These are phyloP conservation scores for Macrophomina tecta DNA, from an alignment of 2,329 filamentous ascomycete species.

Conservation along the genomic window DNA sequence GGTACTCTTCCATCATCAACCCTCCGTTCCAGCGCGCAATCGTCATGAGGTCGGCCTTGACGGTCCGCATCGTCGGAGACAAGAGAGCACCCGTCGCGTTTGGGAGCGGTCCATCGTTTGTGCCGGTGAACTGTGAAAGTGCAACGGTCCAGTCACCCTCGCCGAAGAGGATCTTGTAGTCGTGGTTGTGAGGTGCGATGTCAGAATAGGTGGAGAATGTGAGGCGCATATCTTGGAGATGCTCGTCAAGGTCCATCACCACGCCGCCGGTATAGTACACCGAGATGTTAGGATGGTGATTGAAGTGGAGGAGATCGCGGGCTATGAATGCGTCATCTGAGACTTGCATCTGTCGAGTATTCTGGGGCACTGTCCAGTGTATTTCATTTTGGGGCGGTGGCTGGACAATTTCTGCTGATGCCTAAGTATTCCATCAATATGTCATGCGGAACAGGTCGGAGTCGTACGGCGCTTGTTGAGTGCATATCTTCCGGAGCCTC, in stretches of 20 bases:
- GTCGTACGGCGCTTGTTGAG: not conserved
- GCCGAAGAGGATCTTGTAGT: not conserved
- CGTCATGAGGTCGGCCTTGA: not conserved
- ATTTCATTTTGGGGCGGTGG: not conserved
- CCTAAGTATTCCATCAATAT: too few species aligned
- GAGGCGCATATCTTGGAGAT: not conserved
- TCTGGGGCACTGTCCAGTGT: not conserved
- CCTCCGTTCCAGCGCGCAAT: not conserved
- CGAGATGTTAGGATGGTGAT: not conserved
- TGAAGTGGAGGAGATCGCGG: not conserved
- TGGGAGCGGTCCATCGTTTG: not conserved
- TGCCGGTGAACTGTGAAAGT: not conserved
- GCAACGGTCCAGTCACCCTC: not conserved
- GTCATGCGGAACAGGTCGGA: too few species aligned
- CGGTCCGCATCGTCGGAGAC: not conserved
- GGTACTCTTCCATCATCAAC: conserved; percentile 1
- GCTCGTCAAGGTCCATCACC: not conserved
- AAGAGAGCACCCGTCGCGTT: not conserved
- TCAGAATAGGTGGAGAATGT: not conserved
- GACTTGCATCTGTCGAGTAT: not conserved
- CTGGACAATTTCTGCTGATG: not conserved
- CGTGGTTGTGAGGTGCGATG: not conserved
- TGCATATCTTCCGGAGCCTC: not conserved
- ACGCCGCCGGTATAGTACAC: not conserved
- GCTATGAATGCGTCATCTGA: not conserved